A percentile compares a stretch with the other conserved stretches of the same genome.
phyloP scores from a whole-genome alignment of 352 stramenopile genomes.

The Phytopythium delawarense region DNA sequence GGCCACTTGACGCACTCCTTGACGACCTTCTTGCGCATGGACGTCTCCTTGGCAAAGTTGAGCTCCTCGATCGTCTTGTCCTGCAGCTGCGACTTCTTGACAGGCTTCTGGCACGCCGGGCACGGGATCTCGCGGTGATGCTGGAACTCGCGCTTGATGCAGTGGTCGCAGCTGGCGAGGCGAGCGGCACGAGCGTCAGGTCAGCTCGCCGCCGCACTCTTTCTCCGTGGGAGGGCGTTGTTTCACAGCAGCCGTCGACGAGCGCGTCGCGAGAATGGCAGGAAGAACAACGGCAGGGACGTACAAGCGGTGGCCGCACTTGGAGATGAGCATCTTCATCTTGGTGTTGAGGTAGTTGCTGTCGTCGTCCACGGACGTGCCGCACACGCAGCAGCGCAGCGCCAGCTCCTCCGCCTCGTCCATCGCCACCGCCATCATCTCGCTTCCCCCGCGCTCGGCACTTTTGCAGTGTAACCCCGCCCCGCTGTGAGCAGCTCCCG shows the following conservation, averaged over 20 bases:
- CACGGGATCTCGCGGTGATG: constrained; percentile 85
- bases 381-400: constrained; percentile 86
- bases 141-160: constrained; percentile 86
- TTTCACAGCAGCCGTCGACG: neutral
- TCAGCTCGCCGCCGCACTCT: neutral
- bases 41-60: constrained; percentile 85
- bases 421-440: constrained; percentile 22
- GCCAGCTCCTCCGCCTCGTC: constrained; percentile 68
- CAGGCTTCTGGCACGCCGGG: constrained; percentile 67
- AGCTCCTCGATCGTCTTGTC: constrained; percentile 89
- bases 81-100: constrained; percentile 89
- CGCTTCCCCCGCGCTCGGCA: too few relatives aligned
- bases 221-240: too few relatives aligned
- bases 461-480: neutral
- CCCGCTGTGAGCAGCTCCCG: neutral
- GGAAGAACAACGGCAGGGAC: constrained; percentile 13
- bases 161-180: constrained; percentile 65
- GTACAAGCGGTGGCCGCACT: constrained; percentile 87
- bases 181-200: neutral
- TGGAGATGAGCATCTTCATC: constrained; percentile 92
- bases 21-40: constrained; percentile 81
- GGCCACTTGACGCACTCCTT: constrained; percentile 54
- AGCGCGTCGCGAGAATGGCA: neutral
- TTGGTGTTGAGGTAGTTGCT: constrained; percentile 89
- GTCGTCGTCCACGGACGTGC: constrained; percentile 81